Base-by-base conservation (phyloP, 2,329 filamentous ascomycete genomes). In the Colletotrichum chrysophilum region DNA sequence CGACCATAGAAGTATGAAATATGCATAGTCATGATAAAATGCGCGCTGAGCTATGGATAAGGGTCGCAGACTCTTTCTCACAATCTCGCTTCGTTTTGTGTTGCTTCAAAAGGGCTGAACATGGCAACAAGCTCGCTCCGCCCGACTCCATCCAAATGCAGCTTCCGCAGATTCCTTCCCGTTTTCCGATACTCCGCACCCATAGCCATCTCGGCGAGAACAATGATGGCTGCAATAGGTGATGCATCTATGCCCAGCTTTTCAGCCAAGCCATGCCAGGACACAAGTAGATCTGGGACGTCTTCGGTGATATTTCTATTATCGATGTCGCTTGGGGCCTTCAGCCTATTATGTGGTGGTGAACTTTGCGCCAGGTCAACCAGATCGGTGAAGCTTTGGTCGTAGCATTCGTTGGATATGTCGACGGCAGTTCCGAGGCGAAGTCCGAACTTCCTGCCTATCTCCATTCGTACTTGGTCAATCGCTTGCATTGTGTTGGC, bases 341-440 rank as follows among this genome's bases (percentile, higher is more conserved):
- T 66, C 26, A 72, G 36, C 16, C 52, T 72, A 55, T 72, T 72
- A 16, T 72, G 70, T 4, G 70, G 70, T 3, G 70, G 70, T 10
- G 70, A 72, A 34, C 52, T 72, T n/a, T 30, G 70, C 14, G 64
- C 62, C 21, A 72, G 64, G 24, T 72, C 70, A 5, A 72, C 70
- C 7, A 72, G 55, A 28, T 72, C 70, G 12, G 55, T 34, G 28
- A 72, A 72, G 36, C 26, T 4, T 24, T 72, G 70, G 12, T 21
- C 43, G 52, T 72, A 72, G 28, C 70, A 72, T 21, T 72, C 64
- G 64, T 72, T 72, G 70, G 70, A 72, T 6, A 72, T 61, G 4
- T 72, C 70, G 32, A 72, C n/a, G 55, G 70, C 70, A 55, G 18
- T 72, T 16, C 18, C 34, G 36, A 66, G 34, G 21, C 28, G 64